phyloP scores from a whole-genome alignment of 768 basidiomycete genomes.

The Paxillus rubicundulus region DNA sequence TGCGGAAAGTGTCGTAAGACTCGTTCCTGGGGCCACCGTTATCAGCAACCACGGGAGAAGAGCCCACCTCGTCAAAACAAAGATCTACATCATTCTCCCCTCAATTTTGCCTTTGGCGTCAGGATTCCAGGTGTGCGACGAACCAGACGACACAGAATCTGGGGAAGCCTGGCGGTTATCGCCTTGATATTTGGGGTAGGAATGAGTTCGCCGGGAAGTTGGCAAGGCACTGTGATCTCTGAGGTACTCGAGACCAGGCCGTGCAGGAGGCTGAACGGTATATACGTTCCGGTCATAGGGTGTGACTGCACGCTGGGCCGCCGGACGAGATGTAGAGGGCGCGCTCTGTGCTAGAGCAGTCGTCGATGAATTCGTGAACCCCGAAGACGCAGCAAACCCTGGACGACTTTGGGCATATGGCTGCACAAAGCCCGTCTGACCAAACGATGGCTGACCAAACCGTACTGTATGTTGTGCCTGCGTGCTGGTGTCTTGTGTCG shows the following conservation, averaged over 20 bases:
- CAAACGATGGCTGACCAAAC: constrained; percentile 28
- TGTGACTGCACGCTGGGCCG: neutral
- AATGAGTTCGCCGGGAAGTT: constrained; percentile 5
- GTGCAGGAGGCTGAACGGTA: constrained; percentile 4
- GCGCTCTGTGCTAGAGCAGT: neutral
- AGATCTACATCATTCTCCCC: constrained; percentile 1
- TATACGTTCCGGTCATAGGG: constrained; percentile 7
- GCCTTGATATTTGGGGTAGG: constrained; percentile 4
- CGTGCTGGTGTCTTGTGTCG: constrained; percentile 5
- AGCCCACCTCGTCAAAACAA: constrained; percentile 1
- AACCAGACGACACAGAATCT: constrained; percentile 17
- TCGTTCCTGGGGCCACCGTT: neutral
- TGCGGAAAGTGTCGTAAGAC: neutral
- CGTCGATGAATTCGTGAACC: constrained; percentile 1
- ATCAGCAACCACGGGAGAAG: neutral
- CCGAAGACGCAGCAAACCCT: neutral
- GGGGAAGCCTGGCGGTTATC: constrained; percentile 2
- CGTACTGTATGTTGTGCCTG: constrained; percentile 10
- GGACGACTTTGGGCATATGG: constrained; percentile 7
- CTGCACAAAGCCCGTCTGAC: constrained; percentile 10
- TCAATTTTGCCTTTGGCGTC: constrained; percentile 9
- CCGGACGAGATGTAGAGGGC: neutral
- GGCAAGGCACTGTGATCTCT: constrained; percentile 8
- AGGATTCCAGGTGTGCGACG: constrained; percentile 21
- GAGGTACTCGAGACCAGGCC: constrained; percentile 15